Percentiles rank a stretch among this genome's conserved stretches.
Conservation (phyloP, 768 basidiomycete species). For the Rhizopogon rudus region DNA sequence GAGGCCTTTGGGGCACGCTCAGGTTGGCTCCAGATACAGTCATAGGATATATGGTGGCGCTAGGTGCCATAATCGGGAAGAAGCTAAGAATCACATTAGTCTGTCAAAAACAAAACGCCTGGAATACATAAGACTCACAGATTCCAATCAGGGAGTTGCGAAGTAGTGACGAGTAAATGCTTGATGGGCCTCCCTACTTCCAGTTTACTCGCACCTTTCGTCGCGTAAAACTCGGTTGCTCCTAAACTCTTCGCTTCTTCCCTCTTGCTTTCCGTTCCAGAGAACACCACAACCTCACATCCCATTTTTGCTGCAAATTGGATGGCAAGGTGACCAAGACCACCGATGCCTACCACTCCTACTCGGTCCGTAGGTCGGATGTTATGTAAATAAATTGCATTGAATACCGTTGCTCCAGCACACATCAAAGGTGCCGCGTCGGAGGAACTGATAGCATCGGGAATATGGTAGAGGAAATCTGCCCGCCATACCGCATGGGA, state of each 20-base stretch:
- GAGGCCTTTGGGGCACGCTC: constrained; percentile 12
- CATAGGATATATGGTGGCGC: constrained; percentile 21
- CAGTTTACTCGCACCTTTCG: constrained; percentile 19
- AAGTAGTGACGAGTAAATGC: constrained; percentile 28
- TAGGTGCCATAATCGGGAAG: constrained; percentile 19
- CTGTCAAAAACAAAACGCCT: background rate
- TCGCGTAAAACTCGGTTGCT: constrained; percentile 32
- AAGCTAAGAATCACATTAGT: constrained; percentile 8
- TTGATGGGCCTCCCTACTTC: constrained; percentile 22
- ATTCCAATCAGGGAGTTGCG: constrained; percentile 24
- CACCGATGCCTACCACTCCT: constrained; percentile 30
- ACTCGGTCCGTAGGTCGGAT: constrained; percentile 28
- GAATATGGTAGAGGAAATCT: constrained; percentile 30
- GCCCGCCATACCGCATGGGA: constrained; percentile 31
- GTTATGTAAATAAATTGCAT: constrained; percentile 18
- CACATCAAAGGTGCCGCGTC: constrained; percentile 34
- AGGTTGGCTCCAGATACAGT: constrained; percentile 20
- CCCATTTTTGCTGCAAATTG: constrained; percentile 37
- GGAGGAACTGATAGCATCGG: constrained; percentile 23
- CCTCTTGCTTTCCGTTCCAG: constrained; percentile 26
- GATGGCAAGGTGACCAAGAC: constrained; percentile 34
- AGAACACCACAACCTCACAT: constrained; percentile 32
- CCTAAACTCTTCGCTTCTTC: constrained; percentile 28
- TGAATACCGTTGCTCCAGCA: constrained; percentile 30
- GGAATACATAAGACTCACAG: constrained; percentile 16